Evolutionary conservation across 2,329 filamentous ascomycete species (phyloP), one percentile per base, ranked within the genome.

Genomic region (Elsinoe necatrix): DNA sequence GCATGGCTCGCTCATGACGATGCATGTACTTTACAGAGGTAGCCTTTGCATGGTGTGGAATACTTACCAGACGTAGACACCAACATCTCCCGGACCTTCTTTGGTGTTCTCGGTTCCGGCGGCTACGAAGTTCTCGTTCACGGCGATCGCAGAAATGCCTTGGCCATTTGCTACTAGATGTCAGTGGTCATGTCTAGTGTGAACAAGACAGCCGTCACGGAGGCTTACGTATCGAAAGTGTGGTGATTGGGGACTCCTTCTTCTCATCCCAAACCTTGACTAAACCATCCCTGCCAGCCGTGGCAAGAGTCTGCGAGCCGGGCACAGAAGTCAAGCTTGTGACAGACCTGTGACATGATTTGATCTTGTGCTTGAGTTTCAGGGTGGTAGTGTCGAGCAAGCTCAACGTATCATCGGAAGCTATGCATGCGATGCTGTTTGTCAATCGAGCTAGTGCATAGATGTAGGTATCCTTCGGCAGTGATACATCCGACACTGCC

Each of bases 201-300:
- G 8, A 27, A 29, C 18, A 4, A 6, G 7, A 25, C 11, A 16
- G 6, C 7, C 18, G 8, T 54, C 14, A 54, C 9, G 27, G 29
- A 2, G 14, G 20, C 52, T 23, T 42, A 45, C 42, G 18, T 45
- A 31, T 56, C 18, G 54, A 34, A 20, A 48, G 18, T 12, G 18
- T 47, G 7, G 11, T 48, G 23, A 47, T 63, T 68, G 69, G 67
- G 77, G 68, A 72, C 12, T 55, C 54, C 8, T 41, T 55, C 59
- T 84, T 76, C 61, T 84, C 65, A 71, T 89, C 86, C 82, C 84
- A 86, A 48, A 86, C 71, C 0, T 74, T 78, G 9, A 89, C 78
- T 7, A 76, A 73, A 6, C 87, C 87, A 66, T 90, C 84, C 67
- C 86, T 80, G 47, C 87, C 87, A 0, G 85, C 81, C 0, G 87